A percentile compares a stretch with the other conserved stretches of the same genome.
These are phyloP conservation scores for Aurantiochytrium sp. DNA, from an alignment of 108 stramenopile species.

Conservation along the genomic window DNA sequence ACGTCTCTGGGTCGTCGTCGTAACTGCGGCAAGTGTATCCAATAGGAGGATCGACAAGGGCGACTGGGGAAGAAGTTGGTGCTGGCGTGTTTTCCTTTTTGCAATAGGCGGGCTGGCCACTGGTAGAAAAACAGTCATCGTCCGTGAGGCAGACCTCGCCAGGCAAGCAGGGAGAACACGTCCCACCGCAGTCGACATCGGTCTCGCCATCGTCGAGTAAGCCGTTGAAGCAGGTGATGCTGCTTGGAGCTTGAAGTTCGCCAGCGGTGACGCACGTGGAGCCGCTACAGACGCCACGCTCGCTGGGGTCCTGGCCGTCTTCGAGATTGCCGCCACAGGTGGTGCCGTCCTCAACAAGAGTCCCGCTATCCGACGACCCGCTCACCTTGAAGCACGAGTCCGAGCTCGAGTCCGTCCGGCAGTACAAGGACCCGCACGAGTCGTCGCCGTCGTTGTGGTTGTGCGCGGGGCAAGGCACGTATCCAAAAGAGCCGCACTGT, in stretches of 20 bases:
- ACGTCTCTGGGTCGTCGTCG: neutral
- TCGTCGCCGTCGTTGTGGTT: neutral
- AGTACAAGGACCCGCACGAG: neutral
- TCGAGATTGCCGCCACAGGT: neutral
- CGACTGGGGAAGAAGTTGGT: neutral
- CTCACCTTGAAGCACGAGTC: neutral
- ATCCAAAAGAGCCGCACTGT: neutral
- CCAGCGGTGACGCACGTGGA: neutral
- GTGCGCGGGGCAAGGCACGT: neutral
- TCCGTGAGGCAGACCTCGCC: neutral
- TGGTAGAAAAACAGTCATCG: neutral
- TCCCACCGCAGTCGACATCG: constrained; percentile 20
- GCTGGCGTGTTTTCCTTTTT: neutral
- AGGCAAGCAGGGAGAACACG: neutral
- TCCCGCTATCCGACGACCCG: neutral
- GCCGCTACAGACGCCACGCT: neutral
- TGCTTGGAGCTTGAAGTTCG: neutral
- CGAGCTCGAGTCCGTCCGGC: neutral
- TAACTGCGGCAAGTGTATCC: neutral
- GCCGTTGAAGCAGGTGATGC: constrained; percentile 16
- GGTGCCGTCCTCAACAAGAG: neutral
- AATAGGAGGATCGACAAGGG: neutral
- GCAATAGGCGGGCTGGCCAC: neutral
- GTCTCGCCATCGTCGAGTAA: constrained; percentile 11
- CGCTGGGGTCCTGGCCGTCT: neutral